Evolutionary conservation across 768 basidiomycete species (phyloP), one percentile per base, ranked within the genome.

Genomic region (Tulasnella sp.): DNA sequence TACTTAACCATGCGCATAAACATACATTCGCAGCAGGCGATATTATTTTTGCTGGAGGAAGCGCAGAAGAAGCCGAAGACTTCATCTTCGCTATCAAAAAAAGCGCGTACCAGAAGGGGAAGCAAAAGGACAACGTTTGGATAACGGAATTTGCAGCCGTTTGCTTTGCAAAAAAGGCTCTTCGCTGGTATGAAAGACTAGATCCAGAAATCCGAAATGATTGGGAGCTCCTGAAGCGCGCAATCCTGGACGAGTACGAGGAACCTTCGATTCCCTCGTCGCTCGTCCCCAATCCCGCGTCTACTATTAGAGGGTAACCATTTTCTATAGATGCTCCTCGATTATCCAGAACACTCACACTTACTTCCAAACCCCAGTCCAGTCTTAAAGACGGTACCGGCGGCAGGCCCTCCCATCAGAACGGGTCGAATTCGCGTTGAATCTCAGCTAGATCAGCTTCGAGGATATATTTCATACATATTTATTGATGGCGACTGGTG

Each of bases 1-100:
- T 44, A 44, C 42, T 44, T 44, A 44, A 10, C 10, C 42, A 1
- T 16, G 42, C 16, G 14, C 14, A 44, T 1, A 52, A 52, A 21
- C 48, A 52, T 10, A 52, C 24, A 14, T 34, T n/a, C n/a, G 34
- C 21, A 40, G 27, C 16, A 3, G 74, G 44, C 3, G 42, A 52
- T 18, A n/a, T 75, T 16, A 34, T 52, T 36, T 75, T 75, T 42
- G 34, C 74, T 6, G 74, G 74, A 1, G 44, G 34, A 18, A 44
- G 44, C 44, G 42, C 74, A 5, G 74, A 75, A 16, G 52, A 75
- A 36, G 74, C 52, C 8, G 44, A 46, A 52, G 40, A 46, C 44
- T 77, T 77, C 36, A 39, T 39, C 56, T 40, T 52, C 21, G 76
- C 56, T 10, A 39, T 77, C 76, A 39, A 77, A 19, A 52, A 62